phyloP scores from a whole-genome alignment of 768 basidiomycete species.

The Bullera alba region DNA sequence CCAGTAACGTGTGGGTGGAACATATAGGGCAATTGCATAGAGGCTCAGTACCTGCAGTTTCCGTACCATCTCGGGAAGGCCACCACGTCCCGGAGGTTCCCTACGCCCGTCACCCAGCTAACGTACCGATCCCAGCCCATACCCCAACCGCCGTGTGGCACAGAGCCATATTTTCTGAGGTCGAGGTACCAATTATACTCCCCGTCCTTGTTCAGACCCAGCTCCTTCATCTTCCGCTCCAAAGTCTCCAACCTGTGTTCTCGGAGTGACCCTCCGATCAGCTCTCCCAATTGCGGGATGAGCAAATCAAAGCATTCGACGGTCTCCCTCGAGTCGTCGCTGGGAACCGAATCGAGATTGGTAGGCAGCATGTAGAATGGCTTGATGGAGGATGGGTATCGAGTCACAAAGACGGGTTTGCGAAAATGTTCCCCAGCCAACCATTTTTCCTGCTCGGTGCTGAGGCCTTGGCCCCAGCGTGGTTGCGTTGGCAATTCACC shows the following conservation, averaged over 20 bases:
- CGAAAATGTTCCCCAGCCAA: slow-evolving; percentile 65
- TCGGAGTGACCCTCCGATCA: slow-evolving; percentile 84
- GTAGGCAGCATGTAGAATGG: slow-evolving; percentile 82
- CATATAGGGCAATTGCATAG: no score
- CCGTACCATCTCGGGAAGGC: slow-evolving; percentile 77
- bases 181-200: slow-evolving; percentile 63
- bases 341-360: slow-evolving; percentile 34
- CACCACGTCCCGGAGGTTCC: slow-evolving; percentile 87
- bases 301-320: slow-evolving; percentile 96
- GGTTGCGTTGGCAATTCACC: slow-evolving; percentile 56
- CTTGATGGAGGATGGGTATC: slow-evolving; percentile 76
- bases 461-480: slow-evolving; percentile 63
- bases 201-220: slow-evolving; percentile 50
- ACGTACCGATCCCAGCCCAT: slow-evolving; percentile 90
- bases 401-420: slow-evolving; percentile 82
- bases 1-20: no score
- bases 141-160: slow-evolving; percentile 92
- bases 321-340: slow-evolving; percentile 48
- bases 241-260: slow-evolving; percentile 43
- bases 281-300: slow-evolving; percentile 78
- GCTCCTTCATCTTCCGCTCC: slow-evolving; percentile 50
- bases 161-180: slow-evolving; percentile 71
- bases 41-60: slow-evolving; percentile 40
- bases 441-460: slow-evolving; percentile 90
- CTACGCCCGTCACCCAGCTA: slow-evolving; percentile 75